Evolutionary conservation across 345 rosid genomes (phyloP), one percentile per base, ranked within the genome.

Genomic region (Hibiscus syriacus): DNA sequence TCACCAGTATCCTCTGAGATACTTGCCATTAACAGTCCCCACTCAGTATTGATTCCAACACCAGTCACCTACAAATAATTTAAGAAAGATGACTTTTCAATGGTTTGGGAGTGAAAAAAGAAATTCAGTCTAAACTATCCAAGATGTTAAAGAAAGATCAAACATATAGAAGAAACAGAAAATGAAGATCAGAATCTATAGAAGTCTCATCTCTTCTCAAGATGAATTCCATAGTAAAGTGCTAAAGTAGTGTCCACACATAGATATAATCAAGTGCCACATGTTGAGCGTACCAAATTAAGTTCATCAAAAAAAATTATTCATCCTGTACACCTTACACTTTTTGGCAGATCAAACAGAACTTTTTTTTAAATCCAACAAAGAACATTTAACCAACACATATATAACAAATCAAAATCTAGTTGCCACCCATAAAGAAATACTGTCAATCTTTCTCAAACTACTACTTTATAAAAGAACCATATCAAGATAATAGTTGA

Each of bases 21-120:
- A 73, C 96, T 95, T 73, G 98, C 98, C 99, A 95, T 95, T 79
- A 95, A 75, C 77, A 95, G 72, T 76, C 98, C 99, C 99, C 99
- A 94, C 73, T 94, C 99, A 3, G 99, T 94, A 77, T 94, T 94
- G 76, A 89, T 94, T 72, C 99, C 99, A 72, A 94, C 99, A 82
- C 98, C 89, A 62, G 99, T 94, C 63, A 92, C 99, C 99, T 94
- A 75, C 48, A 67, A 11, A 71, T 74, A 9, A 43, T 34, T 57
- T 43, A 22, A 32, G 34, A 23, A 27, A 56, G 41, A 45, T 72
- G 19, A 75, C 20, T 67, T 66, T 49, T 46, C 13, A 58, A 26
- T 52, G 68, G 54, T 20, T 27, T 25, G 2, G 23, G 41, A 23
- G 43, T 49, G 29, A 14, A 77, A 52, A 53, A 16, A 30, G 9